phyloP scores from a whole-genome alignment of 23 red algal species.

The Gracilariopsis chorda region DNA sequence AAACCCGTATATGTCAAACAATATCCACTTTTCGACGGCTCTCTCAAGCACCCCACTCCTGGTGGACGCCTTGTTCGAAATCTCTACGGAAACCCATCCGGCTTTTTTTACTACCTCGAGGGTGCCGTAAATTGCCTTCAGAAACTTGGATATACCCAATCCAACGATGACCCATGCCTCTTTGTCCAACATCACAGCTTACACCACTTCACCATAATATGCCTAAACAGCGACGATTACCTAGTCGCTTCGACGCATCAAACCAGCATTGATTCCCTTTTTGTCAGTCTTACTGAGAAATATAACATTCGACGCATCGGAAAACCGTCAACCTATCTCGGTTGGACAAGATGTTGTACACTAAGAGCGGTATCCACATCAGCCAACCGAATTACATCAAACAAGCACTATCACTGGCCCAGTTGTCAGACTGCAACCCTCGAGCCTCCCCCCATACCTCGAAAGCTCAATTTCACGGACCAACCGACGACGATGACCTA shows the following conservation, averaged over 20 bases:
- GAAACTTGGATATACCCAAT: not conserved
- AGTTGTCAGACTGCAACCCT: not conserved
- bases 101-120: not conserved
- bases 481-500: not conserved
- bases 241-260: not conserved
- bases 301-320: not conserved
- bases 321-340: not conserved
- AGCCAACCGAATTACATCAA: not conserved
- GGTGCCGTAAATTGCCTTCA: not conserved
- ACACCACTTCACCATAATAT: not conserved
- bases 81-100: not conserved
- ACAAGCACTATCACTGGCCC: not conserved
- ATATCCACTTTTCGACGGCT: not conserved
- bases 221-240: not conserved
- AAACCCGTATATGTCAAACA: not conserved
- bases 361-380: not conserved
- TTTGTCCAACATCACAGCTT: not conserved
- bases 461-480: not conserved
- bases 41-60: not conserved
- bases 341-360: not conserved
- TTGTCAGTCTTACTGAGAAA: not conserved
- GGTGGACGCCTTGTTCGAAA: not conserved
- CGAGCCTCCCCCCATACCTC: not conserved
- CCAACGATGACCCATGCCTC: not conserved
- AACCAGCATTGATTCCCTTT: not conserved